Conservation (phyloP, 73 alveolate species). For the Paramecium octaurelia region DNA sequence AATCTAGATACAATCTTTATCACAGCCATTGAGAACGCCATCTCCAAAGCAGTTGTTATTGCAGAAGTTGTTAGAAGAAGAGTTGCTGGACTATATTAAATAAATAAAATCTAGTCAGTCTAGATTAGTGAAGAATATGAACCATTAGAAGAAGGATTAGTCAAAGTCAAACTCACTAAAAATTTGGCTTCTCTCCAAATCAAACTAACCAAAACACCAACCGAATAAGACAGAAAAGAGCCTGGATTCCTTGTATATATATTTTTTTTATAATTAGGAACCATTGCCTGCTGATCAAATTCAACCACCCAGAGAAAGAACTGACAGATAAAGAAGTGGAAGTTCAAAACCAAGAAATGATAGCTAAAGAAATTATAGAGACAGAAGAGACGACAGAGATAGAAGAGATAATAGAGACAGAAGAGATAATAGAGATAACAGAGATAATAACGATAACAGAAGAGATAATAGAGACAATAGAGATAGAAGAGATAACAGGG, state of each 20-base stretch:
- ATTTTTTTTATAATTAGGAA: neutral
- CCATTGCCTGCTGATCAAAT: neutral
- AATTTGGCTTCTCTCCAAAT: neutral
- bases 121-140: neutral
- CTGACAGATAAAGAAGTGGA: neutral
- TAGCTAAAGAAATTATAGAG: neutral
- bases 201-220: neutral
- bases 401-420: conserved; percentile 7
- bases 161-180: neutral
- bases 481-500: neutral
- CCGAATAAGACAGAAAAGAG: neutral
- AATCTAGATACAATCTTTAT: neutral
- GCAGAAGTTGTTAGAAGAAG: conserved; percentile 31
- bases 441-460: neutral
- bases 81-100: neutral
- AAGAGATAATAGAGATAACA: conserved; percentile 16
- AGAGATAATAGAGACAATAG: conserved; percentile 10
- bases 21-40: conserved; percentile 1
- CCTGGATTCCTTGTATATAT: neutral
- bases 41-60: neutral
- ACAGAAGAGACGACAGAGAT: conserved; percentile 29
- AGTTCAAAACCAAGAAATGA: neutral
- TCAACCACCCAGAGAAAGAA: neutral
- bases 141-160: conserved; percentile 15
- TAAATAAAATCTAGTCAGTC: neutral